Base-by-base conservation (phyloP, 2,329 filamentous ascomycete species). In the Fusarium tjaetaba region DNA sequence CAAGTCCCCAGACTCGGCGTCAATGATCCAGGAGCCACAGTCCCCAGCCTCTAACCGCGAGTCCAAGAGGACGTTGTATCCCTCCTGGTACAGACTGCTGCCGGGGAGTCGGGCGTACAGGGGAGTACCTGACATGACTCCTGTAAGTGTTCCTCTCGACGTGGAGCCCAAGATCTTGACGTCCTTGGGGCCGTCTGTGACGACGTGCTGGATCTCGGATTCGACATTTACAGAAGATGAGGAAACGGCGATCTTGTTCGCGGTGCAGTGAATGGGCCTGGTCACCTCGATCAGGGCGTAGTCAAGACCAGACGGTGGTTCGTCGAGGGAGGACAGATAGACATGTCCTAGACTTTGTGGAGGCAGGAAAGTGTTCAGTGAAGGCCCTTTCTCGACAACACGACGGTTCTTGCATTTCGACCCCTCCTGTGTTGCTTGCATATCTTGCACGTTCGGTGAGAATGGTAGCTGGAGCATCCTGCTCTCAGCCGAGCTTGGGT, bases 231-330 rank as follows among this genome's bases (percentile, higher is more conserved):
- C 4, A 13, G 46, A n/a, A 30, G 9, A 6, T 5, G 28, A 6
- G 9, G 26, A 1, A 8, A 22, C 2, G 45, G 26, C 4, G 4
- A 49, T 49, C 13, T 49, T 30, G 22, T 49, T 49, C 7, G 20
- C 3, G 0, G 4, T 1, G 46, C 7, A 13, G 20, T 49, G 46
- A 9, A 3, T 1, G 15, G 22, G 28, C 4, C 22, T 49, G 7
- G 28, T n/a, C 28, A 49, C 46, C 10, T 30, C 46, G 20, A 49
- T n/a, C 28, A 49, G 4, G 14, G 46, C 46, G 15, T 49, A 30
- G 28, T 30, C 46, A 16, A 49, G 46, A 30, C 14, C 10, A 49
- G 46, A 49, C 2, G 14, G 7, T n/a, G 46, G 28, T 13, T 49
- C 46, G 14, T 49, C 28, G 28, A 49, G 46, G 28, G 46, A 49